phyloP scores from a whole-genome alignment of 345 rosid genomes.

The Eucalyptus cladocalyx region DNA sequence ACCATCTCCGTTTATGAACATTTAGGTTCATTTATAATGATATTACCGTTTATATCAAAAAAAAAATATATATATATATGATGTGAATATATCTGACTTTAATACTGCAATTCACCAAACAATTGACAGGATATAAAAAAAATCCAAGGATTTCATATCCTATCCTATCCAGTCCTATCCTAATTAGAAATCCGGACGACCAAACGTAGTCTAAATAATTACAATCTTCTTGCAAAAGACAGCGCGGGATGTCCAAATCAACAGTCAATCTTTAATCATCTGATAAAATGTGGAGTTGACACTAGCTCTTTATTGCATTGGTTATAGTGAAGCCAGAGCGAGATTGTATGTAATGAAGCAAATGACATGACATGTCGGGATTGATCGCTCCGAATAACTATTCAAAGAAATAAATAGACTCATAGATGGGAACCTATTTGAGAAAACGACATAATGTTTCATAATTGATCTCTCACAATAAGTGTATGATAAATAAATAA shows the following conservation, averaged over 20 bases:
- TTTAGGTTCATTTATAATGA: too few species aligned
- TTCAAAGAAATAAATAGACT: not conserved
- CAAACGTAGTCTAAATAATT: too few species aligned
- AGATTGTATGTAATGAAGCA: not conserved
- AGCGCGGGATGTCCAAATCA: not conserved
- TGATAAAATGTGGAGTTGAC: not conserved
- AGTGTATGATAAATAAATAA: not conserved
- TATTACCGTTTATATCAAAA: too few species aligned
- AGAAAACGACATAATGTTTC: not conserved
- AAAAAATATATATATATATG: too few species aligned
- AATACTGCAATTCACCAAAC: too few species aligned
- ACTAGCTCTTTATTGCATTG: not conserved
- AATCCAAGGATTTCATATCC: too few species aligned
- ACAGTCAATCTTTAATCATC: not conserved
- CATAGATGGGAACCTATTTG: not conserved
- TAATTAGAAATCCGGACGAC: too few species aligned
- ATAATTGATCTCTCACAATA: not conserved
- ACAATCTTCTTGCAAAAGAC: not conserved
- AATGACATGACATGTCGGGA: not conserved
- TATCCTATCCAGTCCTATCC: too few species aligned
- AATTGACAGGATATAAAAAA: too few species aligned
- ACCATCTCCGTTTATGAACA: too few species aligned
- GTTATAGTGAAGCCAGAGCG: not conserved
- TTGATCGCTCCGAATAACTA: not conserved
- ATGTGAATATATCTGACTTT: too few species aligned